Evolutionary conservation across 495 filamentous ascomycete genomes (phyloP).

Genomic region (Choiromyces venosus): DNA sequence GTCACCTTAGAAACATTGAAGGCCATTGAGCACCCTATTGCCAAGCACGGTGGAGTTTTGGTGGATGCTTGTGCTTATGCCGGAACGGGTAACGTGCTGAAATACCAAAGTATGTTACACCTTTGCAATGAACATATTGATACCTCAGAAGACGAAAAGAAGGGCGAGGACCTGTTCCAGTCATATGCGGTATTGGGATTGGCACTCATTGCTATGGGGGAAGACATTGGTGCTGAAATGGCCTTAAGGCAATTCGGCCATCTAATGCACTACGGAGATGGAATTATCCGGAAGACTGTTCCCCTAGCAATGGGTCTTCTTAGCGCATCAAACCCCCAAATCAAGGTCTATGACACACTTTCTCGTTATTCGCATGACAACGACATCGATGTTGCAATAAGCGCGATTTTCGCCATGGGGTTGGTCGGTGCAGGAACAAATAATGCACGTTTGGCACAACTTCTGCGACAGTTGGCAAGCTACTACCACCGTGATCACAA

Average conservation of each 20-base stretch:
- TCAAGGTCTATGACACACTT: slow-evolving; percentile 98
- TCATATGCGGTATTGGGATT: slow-evolving; percentile 93
- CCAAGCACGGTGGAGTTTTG: slow-evolving; percentile 79
- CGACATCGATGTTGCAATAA: slow-evolving; percentile 96
- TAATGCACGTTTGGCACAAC: slow-evolving; percentile 91
- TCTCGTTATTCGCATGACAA: slow-evolving; percentile 99
- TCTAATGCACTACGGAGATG: slow-evolving; percentile 97
- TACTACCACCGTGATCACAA: slow-evolving; percentile 97
- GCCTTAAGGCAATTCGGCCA: slow-evolving; percentile 95
- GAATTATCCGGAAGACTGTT: slow-evolving; percentile 93
- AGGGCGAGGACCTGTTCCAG: slow-evolving; percentile 87
- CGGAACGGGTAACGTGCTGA: slow-evolving; percentile 90
- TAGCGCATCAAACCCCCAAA: slow-evolving; percentile 95
- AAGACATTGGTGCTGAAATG: slow-evolving; percentile 98
- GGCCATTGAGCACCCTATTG: slow-evolving; percentile 91
- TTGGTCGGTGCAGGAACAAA: slow-evolving; percentile 95
- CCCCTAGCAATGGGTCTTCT: slow-evolving; percentile 96
- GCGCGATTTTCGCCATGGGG: slow-evolving; percentile 99
- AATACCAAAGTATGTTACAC: slow-evolving; percentile 91
- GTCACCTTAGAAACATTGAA: slow-evolving; percentile 91
- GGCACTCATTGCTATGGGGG: slow-evolving; percentile 92
- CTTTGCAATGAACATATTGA: slow-evolving; percentile 98
- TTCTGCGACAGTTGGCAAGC: slow-evolving; percentile 87
- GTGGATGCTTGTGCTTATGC: slow-evolving; percentile 97
- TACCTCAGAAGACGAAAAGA: slow-evolving; percentile 79